Evolutionary conservation across 2,329 filamentous ascomycete genomes (phyloP), one percentile per base, ranked within the genome.

Genomic region (Aspergillus pseudotamarii): DNA sequence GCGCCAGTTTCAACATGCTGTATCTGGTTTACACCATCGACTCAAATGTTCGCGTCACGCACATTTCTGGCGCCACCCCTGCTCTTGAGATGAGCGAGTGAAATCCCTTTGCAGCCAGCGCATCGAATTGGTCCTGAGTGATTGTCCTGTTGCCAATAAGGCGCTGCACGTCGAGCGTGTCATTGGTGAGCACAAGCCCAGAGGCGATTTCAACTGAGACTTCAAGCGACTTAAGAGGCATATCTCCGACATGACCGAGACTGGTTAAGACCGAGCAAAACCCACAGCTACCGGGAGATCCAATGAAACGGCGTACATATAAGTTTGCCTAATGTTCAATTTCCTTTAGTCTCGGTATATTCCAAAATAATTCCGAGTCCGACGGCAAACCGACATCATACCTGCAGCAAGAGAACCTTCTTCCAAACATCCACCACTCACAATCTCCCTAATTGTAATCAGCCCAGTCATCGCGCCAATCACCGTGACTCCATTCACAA

Each of bases 401-500:
- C 16, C n/a, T 48, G 45, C 45, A 48, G 45, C 23, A 23, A 26
- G n/a, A 53, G 50, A 53, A 53, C 51, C 51, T 54, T 54, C 32
- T 23, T 34, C 1, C 32, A n/a, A 36, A 23, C 30, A 30, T 58
- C 41, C n/a, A 46, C 56, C 56, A 58, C 38, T 58, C 56, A 58
- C n/a, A 30, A 6, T 8, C 23, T n/a, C 26, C 10, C 26, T 34
- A 48, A 58, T 59, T 58, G 59, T 64, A 60, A 64, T 48, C 63
- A 32, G 21, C 30, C 23, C 50, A 30, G 21, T 48, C 19, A 6
- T 28, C 38, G 16, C 32, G 41, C 57, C 56, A 64, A 64, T 64
- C 59, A 62, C 4, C 3, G 23, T 5, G 45, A 59, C n/a, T 54
- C 30, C n/a, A 36, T 34, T 54, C 21, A 1, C 10, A 4, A 51